A percentile compares a stretch with the other conserved stretches of the same genome.
phyloP scores from a whole-genome alignment of 2,329 filamentous ascomycete genomes.

The Diaporthe ampelina region DNA sequence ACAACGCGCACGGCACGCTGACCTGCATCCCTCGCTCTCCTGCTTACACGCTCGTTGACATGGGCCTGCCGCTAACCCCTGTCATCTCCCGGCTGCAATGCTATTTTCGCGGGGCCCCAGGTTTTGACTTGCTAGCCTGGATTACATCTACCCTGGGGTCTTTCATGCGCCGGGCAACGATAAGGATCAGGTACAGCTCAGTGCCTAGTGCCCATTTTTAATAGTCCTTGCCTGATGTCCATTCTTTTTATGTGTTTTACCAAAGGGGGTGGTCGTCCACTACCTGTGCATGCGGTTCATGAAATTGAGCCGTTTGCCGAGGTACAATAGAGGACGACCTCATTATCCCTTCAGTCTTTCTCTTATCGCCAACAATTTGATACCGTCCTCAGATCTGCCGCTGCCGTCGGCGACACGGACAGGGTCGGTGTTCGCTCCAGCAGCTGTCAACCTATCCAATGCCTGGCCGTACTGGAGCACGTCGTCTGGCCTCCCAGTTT shows the following conservation, averaged over 20 bases:
- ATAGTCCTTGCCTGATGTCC: neutral
- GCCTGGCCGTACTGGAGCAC: neutral
- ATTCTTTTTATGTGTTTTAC: neutral
- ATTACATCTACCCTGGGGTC: neutral
- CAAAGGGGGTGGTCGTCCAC: neutral
- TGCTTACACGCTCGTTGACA: slow-evolving; percentile 15
- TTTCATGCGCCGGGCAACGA: neutral
- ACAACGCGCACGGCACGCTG: slow-evolving; percentile 17
- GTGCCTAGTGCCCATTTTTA: neutral
- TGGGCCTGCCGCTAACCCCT: slow-evolving; percentile 8
- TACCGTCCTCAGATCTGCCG: neutral
- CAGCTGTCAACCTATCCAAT: neutral
- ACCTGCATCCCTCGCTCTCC: slow-evolving; percentile 24
- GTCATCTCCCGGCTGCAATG: neutral
- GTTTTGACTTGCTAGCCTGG: slow-evolving; percentile 23
- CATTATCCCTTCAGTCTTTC: neutral
- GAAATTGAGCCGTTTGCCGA: neutral
- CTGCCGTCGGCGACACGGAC: neutral
- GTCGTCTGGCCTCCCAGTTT: neutral
- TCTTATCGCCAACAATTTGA: neutral
- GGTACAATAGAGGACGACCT: neutral
- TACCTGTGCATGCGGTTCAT: neutral
- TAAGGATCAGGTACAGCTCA: neutral
- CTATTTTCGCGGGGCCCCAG: slow-evolving; percentile 28
- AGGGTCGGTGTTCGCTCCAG: neutral